Conservation (phyloP, 1,284 basidiomycete species). For the Ustilago shanxiensis region DNA sequence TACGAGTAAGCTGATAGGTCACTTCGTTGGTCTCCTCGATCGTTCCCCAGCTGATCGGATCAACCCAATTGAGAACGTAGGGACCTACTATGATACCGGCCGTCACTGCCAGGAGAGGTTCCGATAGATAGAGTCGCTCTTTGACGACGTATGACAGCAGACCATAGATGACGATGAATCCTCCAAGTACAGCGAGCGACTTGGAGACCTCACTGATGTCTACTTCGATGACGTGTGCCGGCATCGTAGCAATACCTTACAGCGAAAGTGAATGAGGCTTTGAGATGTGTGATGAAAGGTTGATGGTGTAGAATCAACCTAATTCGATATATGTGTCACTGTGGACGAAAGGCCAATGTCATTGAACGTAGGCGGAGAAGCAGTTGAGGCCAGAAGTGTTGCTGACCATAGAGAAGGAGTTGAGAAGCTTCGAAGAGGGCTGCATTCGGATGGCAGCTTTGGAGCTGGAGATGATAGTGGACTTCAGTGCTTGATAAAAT, state of each 20-base stretch:
- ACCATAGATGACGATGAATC: constrained; percentile 68
- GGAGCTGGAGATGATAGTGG: constrained; percentile 1
- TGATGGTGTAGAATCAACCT: constrained; percentile 8
- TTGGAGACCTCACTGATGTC: constrained; percentile 65
- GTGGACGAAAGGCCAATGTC: constrained; percentile 38
- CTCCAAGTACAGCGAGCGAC: constrained; percentile 62
- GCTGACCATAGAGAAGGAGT: constrained; percentile 28
- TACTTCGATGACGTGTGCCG: constrained; percentile 53
- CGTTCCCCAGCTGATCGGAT: constrained; percentile 61
- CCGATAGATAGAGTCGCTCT: constrained; percentile 66
- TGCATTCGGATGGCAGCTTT: constrained; percentile 29
- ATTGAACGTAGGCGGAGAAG: constrained; percentile 33
- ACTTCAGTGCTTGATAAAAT: constrained; percentile 26
- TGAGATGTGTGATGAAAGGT: neutral
- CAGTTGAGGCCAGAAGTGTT: constrained; percentile 26
- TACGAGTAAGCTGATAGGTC: constrained; percentile 70
- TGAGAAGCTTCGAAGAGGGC: constrained; percentile 23
- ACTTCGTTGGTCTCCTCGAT: constrained; percentile 60
- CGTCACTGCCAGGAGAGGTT: constrained; percentile 66
- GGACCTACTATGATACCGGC: constrained; percentile 67
- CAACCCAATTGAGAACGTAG: constrained; percentile 66
- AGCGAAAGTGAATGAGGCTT: neutral
- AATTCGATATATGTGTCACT: constrained; percentile 28
- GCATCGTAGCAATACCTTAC: constrained; percentile 17
- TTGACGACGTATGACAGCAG: constrained; percentile 65